phyloP scores from a whole-genome alignment of 176 grass and related monocot species.

The Musa acuminata region DNA sequence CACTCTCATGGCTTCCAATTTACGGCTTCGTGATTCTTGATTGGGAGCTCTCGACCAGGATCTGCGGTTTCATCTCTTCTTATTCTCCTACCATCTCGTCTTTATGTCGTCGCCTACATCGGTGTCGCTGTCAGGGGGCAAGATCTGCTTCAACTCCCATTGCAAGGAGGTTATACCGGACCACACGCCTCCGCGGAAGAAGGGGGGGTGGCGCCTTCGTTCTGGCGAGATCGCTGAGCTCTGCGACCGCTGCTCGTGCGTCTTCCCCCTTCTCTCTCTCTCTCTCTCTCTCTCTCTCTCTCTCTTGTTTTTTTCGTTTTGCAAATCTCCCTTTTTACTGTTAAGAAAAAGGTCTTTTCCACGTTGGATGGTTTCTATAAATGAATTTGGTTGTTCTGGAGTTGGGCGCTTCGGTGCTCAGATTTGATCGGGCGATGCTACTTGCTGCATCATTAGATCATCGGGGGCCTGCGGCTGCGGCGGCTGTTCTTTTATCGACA shows the following conservation, averaged over 20 bases:
- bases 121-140: conserved; percentile 2
- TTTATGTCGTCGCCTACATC: conserved; percentile 5
- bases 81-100: background rate
- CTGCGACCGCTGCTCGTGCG: conserved; percentile 90
- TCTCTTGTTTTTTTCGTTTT: conserved; percentile 8
- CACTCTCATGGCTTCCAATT: background rate
- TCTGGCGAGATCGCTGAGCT: conserved; percentile 63
- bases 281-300: background rate
- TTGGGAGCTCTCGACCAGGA: background rate
- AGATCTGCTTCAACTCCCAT: conserved; percentile 87
- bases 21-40: background rate
- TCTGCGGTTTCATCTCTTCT: background rate
- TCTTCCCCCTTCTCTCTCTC: conserved; percentile 17
- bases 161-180: conserved; percentile 84
- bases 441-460: too few species aligned
- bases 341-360: background rate
- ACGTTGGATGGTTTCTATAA: background rate
- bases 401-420: background rate
- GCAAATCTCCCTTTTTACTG: background rate
- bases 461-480: too few species aligned
- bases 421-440: background rate
- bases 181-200: conserved; percentile 26
- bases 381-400: background rate
- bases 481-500: too few species aligned
- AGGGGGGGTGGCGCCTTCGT: conserved; percentile 73